Evolutionary conservation across 768 basidiomycete species (phyloP).

Genomic region (Mycena maculata): DNA sequence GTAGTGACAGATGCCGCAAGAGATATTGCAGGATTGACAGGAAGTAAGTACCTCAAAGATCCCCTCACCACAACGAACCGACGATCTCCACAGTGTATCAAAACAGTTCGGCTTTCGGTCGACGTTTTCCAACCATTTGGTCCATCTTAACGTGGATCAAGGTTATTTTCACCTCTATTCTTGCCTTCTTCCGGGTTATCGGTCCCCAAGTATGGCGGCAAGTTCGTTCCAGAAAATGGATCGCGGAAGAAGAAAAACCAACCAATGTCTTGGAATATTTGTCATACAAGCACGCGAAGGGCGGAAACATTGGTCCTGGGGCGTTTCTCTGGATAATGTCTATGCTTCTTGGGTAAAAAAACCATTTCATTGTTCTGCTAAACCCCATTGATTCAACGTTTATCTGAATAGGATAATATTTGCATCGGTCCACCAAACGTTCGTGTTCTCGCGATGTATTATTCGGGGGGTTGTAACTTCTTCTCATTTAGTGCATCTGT

Average conservation of each 20-base stretch:
- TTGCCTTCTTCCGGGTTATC: slow-evolving; percentile 30
- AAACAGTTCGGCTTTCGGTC: slow-evolving; percentile 27
- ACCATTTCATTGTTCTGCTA: background rate
- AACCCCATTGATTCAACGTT: background rate
- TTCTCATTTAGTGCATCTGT: slow-evolving; percentile 44
- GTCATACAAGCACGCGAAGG: slow-evolving; percentile 23
- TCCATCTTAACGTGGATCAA: slow-evolving; percentile 18
- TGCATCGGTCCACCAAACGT: slow-evolving; percentile 52
- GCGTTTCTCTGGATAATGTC: slow-evolving; percentile 38
- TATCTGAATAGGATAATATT: slow-evolving; percentile 44
- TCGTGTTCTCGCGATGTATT: slow-evolving; percentile 11
- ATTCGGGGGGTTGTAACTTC: background rate
- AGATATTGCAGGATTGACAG: slow-evolving; percentile 31
- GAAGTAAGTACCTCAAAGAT: slow-evolving; percentile 16
- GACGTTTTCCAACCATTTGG: slow-evolving; percentile 26
- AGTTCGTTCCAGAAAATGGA: slow-evolving; percentile 27
- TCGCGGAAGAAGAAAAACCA: slow-evolving; percentile 22
- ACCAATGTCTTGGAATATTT: slow-evolving; percentile 31
- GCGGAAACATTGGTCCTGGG: slow-evolving; percentile 15
- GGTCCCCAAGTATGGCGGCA: slow-evolving; percentile 32
- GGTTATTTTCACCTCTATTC: slow-evolving; percentile 27
- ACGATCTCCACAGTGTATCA: slow-evolving; percentile 22
- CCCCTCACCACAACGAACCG: background rate
- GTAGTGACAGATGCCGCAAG: slow-evolving; percentile 26
- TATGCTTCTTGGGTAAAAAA: slow-evolving; percentile 44